These are phyloP conservation scores for Neltuma alba DNA, from an alignment of 306 rosid species.

Conservation along the genomic window DNA sequence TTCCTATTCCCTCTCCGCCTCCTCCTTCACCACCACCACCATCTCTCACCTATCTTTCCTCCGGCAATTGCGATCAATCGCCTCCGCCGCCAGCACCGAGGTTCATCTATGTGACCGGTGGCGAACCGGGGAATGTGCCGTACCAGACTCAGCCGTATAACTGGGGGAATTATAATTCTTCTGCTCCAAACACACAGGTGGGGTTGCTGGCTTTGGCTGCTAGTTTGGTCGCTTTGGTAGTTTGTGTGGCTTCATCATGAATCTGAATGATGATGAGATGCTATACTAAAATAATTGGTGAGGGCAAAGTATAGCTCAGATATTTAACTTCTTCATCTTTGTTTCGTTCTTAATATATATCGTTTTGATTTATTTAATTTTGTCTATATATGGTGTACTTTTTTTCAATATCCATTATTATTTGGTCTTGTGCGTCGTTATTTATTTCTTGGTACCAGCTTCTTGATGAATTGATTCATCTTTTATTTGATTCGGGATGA, in stretches of 20 bases:
- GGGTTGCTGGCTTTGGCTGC: slow-evolving; percentile 35
- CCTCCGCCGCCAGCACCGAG: slow-evolving; percentile 54
- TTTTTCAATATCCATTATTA: slow-evolving; percentile 14
- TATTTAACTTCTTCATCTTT: slow-evolving; percentile 28
- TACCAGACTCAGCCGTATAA: slow-evolving; percentile 41
- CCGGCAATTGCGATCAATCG: slow-evolving; percentile 16
- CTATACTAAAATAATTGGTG: not conserved
- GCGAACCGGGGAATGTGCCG: slow-evolving; percentile 48
- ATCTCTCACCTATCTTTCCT: slow-evolving; percentile 26
- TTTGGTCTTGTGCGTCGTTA: not conserved
- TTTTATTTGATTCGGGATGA: slow-evolving; percentile 24
- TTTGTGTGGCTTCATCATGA: slow-evolving; percentile 32
- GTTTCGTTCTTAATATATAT: slow-evolving; percentile 20
- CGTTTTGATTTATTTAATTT: slow-evolving; percentile 20
- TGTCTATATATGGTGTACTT: slow-evolving; percentile 8
- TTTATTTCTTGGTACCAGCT: slow-evolving; percentile 19
- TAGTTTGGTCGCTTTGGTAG: slow-evolving; percentile 39
- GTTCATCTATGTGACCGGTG: slow-evolving; percentile 63
- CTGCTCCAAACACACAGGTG: slow-evolving; percentile 36
- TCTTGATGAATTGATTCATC: slow-evolving; percentile 5
- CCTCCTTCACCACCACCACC: slow-evolving; percentile 39
- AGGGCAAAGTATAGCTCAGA: slow-evolving; percentile 23
- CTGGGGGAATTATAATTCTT: slow-evolving; percentile 41
- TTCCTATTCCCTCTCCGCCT: slow-evolving; percentile 43
- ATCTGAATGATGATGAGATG: slow-evolving; percentile 6